phyloP scores from a whole-genome alignment of 495 filamentous ascomycete species.

The Aspergillus ellipticus region DNA sequence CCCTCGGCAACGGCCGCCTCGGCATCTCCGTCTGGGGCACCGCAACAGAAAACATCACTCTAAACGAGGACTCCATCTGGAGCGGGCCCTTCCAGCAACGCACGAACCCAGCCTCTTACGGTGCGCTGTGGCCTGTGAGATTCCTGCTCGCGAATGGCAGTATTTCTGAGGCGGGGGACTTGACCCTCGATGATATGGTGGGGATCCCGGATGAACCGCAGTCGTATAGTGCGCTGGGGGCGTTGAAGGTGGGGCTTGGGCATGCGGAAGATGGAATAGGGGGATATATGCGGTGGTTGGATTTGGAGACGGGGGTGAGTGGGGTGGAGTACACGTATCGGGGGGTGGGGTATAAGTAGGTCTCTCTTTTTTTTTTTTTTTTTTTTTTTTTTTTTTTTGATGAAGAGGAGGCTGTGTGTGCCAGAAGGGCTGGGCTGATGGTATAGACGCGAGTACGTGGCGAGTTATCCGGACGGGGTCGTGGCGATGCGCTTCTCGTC shows the following conservation, averaged over 20 bases:
- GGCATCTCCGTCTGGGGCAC: constrained; percentile 40
- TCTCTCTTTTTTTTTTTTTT: constrained; percentile 6
- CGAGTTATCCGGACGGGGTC: constrained; percentile 34
- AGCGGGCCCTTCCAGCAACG: constrained; percentile 36
- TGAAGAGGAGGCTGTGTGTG: background rate
- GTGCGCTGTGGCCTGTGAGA: constrained; percentile 22
- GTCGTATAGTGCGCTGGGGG: constrained; percentile 35
- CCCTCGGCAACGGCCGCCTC: constrained; percentile 46
- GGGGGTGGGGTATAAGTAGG: constrained; percentile 30
- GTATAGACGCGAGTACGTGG: constrained; percentile 15
- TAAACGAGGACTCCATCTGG: constrained; percentile 50
- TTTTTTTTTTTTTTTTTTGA: too few species aligned
- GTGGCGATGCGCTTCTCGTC: constrained; percentile 32
- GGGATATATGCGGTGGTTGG: constrained; percentile 33
- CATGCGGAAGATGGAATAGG: constrained; percentile 13
- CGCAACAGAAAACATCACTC: constrained; percentile 30
- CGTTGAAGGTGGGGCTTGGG: constrained; percentile 37
- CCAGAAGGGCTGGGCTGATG: background rate
- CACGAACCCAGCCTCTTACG: constrained; percentile 26
- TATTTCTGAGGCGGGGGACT: constrained; percentile 29
- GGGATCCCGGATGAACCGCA: constrained; percentile 27
- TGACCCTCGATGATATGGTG: constrained; percentile 26
- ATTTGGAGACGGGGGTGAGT: constrained; percentile 29
- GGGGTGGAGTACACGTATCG: constrained; percentile 25
- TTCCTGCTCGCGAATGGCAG: constrained; percentile 31